Evolutionary conservation across 192 early-diverging fungal species (phyloP), one percentile per base, ranked within the genome.

Genomic region (Mortierella claussenii): DNA sequence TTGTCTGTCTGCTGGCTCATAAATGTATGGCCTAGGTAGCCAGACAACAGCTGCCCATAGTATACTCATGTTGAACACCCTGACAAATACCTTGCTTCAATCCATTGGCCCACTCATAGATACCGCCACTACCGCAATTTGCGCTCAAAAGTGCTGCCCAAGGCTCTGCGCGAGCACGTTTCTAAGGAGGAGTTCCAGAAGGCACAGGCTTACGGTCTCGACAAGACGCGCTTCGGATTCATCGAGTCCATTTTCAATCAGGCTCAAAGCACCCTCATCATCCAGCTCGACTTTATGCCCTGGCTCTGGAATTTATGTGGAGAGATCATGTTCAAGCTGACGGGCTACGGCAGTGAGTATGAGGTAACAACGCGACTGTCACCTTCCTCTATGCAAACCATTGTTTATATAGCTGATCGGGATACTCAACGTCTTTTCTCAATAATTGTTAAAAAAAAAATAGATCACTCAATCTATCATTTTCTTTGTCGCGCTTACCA

Each of bases 391-490:
- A n/a, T n/a, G n/a, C n/a, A n/a, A n/a, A n/a, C n/a, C n/a, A n/a
- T n/a, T n/a, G n/a, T n/a, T n/a, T n/a, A n/a, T n/a, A n/a, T n/a
- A n/a, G n/a, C n/a, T n/a, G n/a, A n/a, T n/a, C n/a, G n/a, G n/a
- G n/a, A n/a, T n/a, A n/a, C n/a, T n/a, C n/a, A n/a, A n/a, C n/a
- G n/a, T n/a, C n/a, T n/a, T n/a, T n/a, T n/a, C n/a, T n/a, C n/a
- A n/a, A n/a, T n/a, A n/a, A n/a, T n/a, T n/a, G n/a, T n/a, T n/a
- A n/a, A n/a, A n/a, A n/a, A n/a, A n/a, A 34, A 32, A 1, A 10
- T 79, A 94, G 93, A 95, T 96, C 59, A 79, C 86, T 2, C 95
- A 92, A 68, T 95, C 95, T 23, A 75, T 96, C 37, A 79, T 92
- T 36, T 97, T 96, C 56, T 86, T 92, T 36, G 68, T 86, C 0